These are phyloP conservation scores for Penicillium digitatum DNA, from an alignment of 2,329 filamentous ascomycete genomes.

Conservation along the genomic window DNA sequence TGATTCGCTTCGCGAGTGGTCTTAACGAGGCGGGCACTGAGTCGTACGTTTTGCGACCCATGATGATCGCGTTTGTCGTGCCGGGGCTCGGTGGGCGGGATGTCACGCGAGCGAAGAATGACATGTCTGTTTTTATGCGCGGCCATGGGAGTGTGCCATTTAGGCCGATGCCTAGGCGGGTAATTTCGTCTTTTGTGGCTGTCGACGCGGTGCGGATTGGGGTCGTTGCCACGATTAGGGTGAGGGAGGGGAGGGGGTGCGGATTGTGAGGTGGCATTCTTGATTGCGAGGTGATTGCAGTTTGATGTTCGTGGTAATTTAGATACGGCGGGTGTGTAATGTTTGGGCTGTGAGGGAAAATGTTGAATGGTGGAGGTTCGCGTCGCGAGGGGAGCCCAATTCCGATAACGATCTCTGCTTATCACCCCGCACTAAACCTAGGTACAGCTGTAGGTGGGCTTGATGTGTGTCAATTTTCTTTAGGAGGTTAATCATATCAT, in stretches of 20 bases:
- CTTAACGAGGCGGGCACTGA: constrained; percentile 75
- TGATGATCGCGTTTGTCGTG: constrained; percentile 71
- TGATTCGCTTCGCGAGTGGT: constrained; percentile 73
- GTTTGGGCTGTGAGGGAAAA: neutral
- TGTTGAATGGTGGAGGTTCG: neutral
- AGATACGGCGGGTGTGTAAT: neutral
- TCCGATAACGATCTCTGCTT: neutral
- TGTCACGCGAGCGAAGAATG: constrained; percentile 88
- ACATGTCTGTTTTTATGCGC: constrained; percentile 84
- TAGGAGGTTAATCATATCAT: neutral
- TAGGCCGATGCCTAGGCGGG: constrained; percentile 78
- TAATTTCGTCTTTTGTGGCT: constrained; percentile 64
- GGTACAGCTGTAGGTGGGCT: neutral
- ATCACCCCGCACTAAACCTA: constrained; percentile 1
- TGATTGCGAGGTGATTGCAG: neutral
- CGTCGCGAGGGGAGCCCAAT: constrained; percentile 1
- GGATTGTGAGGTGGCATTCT: constrained; percentile 25
- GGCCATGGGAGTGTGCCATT: constrained; percentile 82
- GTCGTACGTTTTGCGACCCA: constrained; percentile 97
- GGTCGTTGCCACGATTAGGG: constrained; percentile 89
- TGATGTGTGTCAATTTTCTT: neutral
- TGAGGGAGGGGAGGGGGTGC: constrained; percentile 55
- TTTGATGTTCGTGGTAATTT: neutral
- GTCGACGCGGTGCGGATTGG: constrained; percentile 46
- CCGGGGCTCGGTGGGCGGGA: constrained; percentile 50